Base-by-base conservation (phyloP, 2,329 filamentous ascomycete species). In the Ophiognomonia clavigignenti-juglandacearum region DNA sequence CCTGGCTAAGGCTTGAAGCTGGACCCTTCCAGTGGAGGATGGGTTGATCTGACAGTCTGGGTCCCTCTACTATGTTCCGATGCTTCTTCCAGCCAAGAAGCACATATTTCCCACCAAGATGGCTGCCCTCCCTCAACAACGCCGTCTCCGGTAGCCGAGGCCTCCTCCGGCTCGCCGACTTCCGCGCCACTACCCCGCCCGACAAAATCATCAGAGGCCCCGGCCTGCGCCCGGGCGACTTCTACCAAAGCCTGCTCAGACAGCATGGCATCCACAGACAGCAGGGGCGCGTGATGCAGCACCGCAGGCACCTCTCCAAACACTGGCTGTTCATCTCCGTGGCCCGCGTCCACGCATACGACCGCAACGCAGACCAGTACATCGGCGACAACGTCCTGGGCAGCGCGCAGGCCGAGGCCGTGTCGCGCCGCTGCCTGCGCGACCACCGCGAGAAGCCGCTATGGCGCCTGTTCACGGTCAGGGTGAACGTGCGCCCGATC, bases 361-460 rank as follows among this genome's bases (percentile, higher is more conserved):
- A 48, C 45, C 16, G 26, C 10, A 32, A 24, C 4, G 45, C 40
- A 1, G 16, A 45, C 20, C n/a, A 10, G 16, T 48, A 41, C 42
- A 45, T 51, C 23, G 45, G 41, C 13, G 35, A 29, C 8, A n/a
- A 18, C n/a, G n/a, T n/a, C n/a, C n/a, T n/a, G 26, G 41, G 27
- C 2, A 16, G 29, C 10, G 27, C 49, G 18, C 45, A 29, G 19
- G 29, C 34, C 13, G 49, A 45, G 14, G 36, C 41, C 16, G 42
- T 48, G n/a, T 29, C 31, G 31, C 41, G 38, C 22, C 43, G 49
- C 20, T 44, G 45, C 19, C 3, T 48, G 6, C 41, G 26, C n/a
- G 32, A 48, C 14, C 18, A n/a, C 8, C 39, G 26, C 6, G 39
- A 10, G 18, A 43, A 43, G 42, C 49, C 49, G 18, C 41, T 51